Base-by-base conservation (phyloP, 106 monocot species). In the Platanthera guangdongensis region DNA sequence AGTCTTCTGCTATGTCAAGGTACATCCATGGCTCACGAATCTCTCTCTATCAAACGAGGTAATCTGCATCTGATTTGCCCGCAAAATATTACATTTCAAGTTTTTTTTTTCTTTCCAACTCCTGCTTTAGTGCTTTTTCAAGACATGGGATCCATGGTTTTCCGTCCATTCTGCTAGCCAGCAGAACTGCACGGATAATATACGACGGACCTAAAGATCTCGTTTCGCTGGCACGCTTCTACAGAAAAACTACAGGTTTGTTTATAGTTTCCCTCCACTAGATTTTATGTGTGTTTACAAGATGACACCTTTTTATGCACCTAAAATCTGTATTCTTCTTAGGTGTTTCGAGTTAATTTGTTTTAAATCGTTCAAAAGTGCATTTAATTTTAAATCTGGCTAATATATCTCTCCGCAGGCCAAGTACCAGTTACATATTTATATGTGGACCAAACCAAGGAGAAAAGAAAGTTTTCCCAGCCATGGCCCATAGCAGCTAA, bases 1-100 rank as follows among this genome's bases (percentile, higher is more conserved):
- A 97, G 84, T 94, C 96, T 60, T 80, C 87, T 78, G 82, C 86
- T 11, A 78, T 86, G 78, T 91, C 91, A 70, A 94, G 88, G 96
- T 97, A 77, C 32, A 75, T 11, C 5, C 11, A 12, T 65, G 65
- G 0, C 65, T 32, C 30, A 32, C 32, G 32, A 65, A 65, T 65
- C 2, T 12, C 65, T 65, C 65, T 65, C 65, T 30, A 12, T 30
- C 32, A 32, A 10, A 30, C 8, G 65, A 30, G 32, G 8, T 53
- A 45, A 60, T 46, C 62, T 71, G 13, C 7, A 28, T 51, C 7
- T 51, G 19, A 15, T 51, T 22, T 30, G 9, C 30, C 65, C 18
- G 11, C 59, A 7, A 71, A 28, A 11, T 71, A 18, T 18, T 10
- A 18, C 15, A 12, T 51, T 50, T 50, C 9, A 72, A n/a, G 21